A percentile compares a stretch with the other conserved stretches of the same genome.
Conservation (phyloP, 306 rosid species). For the Ammopiptanthus mongolicus region DNA sequence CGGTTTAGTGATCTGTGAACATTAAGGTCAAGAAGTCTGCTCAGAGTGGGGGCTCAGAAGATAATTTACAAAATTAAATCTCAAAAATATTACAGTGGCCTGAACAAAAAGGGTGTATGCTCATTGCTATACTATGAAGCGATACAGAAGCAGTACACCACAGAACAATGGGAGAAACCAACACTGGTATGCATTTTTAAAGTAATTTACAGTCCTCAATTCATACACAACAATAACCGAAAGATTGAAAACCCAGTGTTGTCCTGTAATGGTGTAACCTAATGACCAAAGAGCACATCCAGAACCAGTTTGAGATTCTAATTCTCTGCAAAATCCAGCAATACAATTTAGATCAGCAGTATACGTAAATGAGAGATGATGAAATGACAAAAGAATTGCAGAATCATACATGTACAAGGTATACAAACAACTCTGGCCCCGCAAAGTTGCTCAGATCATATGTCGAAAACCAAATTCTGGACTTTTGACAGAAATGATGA, state of each 20-base stretch:
- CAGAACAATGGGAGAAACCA: constrained; percentile 25
- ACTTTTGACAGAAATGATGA: constrained; percentile 14
- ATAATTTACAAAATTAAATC: not conserved
- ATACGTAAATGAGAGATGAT: not conserved
- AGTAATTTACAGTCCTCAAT: constrained; percentile 25
- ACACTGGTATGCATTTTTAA: constrained; percentile 19
- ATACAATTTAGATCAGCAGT: constrained; percentile 22
- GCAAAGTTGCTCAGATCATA: constrained; percentile 38
- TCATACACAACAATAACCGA: constrained; percentile 32
- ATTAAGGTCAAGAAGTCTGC: not conserved
- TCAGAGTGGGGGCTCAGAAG: too few relatives aligned
- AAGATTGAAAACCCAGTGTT: constrained; percentile 34
- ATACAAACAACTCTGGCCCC: constrained; percentile 49
- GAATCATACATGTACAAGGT: constrained; percentile 79
- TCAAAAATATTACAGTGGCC: constrained; percentile 1
- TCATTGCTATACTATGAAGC: constrained; percentile 25
- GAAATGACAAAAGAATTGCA: constrained; percentile 1
- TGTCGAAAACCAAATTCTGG: constrained; percentile 33
- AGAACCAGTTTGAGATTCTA: constrained; percentile 43
- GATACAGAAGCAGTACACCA: constrained; percentile 1
- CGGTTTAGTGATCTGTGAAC: not conserved
- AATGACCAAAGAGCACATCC: constrained; percentile 38
- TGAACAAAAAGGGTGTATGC: constrained; percentile 22
- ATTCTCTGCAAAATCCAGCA: constrained; percentile 59
- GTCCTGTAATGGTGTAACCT: constrained; percentile 31